phyloP scores from a whole-genome alignment of 75 land plant species.

The Picea glauca region DNA sequence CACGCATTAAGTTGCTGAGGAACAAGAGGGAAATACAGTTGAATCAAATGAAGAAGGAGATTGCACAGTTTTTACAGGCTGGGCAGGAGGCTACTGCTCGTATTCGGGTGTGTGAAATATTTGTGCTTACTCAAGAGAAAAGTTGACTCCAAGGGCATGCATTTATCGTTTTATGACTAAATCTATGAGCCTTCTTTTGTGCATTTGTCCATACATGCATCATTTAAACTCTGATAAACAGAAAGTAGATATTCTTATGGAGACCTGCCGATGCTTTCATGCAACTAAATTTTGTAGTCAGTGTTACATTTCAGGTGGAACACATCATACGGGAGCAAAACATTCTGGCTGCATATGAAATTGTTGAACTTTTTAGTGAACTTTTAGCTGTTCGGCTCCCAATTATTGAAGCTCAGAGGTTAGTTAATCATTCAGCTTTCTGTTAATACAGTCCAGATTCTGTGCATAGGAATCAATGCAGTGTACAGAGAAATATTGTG shows the following conservation, averaged over 20 bases:
- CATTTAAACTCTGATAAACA: neutral
- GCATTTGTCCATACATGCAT: neutral
- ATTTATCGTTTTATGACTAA: neutral
- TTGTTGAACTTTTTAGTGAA: constrained; percentile 45
- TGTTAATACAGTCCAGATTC: no score
- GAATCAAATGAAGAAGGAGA: constrained; percentile 45
- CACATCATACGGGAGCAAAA: constrained; percentile 47
- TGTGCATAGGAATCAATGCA: no score
- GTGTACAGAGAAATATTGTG: no score
- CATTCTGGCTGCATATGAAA: constrained; percentile 48
- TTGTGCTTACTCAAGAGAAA: neutral
- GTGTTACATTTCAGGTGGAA: constrained; percentile 27
- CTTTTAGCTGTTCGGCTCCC: constrained; percentile 43
- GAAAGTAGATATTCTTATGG: neutral
- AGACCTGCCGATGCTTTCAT: neutral
- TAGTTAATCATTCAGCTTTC: neutral
- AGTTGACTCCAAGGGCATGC: neutral
- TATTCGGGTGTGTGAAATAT: constrained; percentile 28
- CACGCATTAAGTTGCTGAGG: constrained; percentile 52
- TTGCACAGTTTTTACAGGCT: constrained; percentile 39
- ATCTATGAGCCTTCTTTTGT: neutral
- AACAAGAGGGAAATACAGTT: constrained; percentile 48
- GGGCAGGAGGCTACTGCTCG: constrained; percentile 53
- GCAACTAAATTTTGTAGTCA: neutral
- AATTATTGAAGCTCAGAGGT: constrained; percentile 47